These are phyloP conservation scores for Hyphopichia burtonii DNA, from an alignment of 1,139 yeast species.

Conservation along the genomic window DNA sequence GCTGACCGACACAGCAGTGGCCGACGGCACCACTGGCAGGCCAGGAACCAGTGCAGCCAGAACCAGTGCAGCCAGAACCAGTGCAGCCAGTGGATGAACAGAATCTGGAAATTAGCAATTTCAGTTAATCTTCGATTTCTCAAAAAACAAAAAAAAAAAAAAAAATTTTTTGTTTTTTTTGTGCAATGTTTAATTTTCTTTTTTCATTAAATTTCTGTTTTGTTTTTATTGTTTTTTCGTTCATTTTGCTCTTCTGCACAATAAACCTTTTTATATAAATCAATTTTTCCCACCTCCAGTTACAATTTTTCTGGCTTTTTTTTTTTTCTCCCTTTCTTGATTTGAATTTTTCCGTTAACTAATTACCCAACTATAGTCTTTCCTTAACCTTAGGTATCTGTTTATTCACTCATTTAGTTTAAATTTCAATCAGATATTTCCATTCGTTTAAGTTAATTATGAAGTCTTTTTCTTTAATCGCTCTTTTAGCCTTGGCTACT, in stretches of 20 bases:
- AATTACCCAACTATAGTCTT: conserved; percentile 22
- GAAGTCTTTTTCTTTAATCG: conserved; percentile 13
- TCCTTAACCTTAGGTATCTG: conserved; percentile 11
- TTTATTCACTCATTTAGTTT: conserved; percentile 5
- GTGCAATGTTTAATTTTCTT: too few species aligned
- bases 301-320: not conserved
- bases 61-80: too few species aligned
- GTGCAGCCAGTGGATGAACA: too few species aligned
- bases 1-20: too few species aligned
- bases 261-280: not conserved
- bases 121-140: too few species aligned
- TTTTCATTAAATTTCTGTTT: too few species aligned
- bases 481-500: conserved; percentile 21
- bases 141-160: too few species aligned
- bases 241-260: not conserved
- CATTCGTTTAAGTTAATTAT: conserved; percentile 2
- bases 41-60: too few species aligned
- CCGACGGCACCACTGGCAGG: too few species aligned
- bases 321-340: conserved; percentile 1
- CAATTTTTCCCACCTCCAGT: not conserved
- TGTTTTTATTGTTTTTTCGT: too few species aligned
- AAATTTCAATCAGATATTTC: not conserved
- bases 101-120: too few species aligned
- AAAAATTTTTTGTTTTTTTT: too few species aligned
- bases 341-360: not conserved